Evolutionary conservation across 768 basidiomycete genomes (phyloP).

Genomic region (Tricholoma matsutake): DNA sequence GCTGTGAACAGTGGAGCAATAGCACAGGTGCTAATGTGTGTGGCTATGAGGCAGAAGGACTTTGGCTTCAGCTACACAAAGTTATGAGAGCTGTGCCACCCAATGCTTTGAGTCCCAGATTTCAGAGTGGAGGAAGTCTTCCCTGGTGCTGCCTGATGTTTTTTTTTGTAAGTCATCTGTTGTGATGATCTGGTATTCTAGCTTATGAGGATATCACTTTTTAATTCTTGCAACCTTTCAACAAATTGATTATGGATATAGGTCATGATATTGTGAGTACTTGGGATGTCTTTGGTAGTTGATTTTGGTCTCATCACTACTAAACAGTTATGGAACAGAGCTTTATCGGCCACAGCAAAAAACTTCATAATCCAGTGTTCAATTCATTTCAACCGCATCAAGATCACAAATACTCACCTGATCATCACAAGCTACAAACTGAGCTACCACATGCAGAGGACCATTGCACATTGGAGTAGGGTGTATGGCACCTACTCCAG

Average conservation of each 20-base stretch:
- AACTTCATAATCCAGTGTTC: not conserved
- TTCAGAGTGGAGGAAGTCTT: too few species aligned
- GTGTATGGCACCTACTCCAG: too few species aligned
- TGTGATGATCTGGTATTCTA: not conserved
- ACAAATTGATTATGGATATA: constrained; percentile 3
- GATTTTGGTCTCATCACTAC: not conserved
- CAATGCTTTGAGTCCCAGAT: too few species aligned
- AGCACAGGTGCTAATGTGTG: too few species aligned
- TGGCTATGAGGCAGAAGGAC: too few species aligned
- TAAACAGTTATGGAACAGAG: constrained; percentile 3
- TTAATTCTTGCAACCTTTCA: not conserved
- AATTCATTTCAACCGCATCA: not conserved
- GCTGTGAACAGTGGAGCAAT: too few species aligned
- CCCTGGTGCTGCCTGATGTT: not conserved
- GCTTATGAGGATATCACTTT: constrained; percentile 1
- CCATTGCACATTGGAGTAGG: not conserved
- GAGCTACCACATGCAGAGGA: not conserved
- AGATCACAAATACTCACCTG: not conserved
- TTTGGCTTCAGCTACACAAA: too few species aligned
- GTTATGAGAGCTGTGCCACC: too few species aligned
- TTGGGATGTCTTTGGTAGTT: not conserved
- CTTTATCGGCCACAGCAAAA: constrained; percentile 1
- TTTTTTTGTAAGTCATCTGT: not conserved
- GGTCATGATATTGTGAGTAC: not conserved
- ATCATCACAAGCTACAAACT: not conserved